Evolutionary conservation across 2,329 filamentous ascomycete species (phyloP), one percentile per base, ranked within the genome.

Genomic region (Aspergillus costaricaensis): DNA sequence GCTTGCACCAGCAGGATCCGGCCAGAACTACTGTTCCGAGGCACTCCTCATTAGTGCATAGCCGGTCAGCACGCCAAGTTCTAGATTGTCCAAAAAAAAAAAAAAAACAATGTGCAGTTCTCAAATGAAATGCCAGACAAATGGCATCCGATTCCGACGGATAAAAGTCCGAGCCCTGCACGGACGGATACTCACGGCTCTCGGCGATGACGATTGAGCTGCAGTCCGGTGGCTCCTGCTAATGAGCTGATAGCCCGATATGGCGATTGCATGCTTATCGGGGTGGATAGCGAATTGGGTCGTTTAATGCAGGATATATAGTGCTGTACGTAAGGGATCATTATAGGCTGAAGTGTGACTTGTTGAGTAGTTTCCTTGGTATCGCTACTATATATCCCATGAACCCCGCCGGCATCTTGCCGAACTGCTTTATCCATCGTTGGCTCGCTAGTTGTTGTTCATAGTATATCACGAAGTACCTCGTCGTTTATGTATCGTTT

Each of bases 131-230:
- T 4, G 23, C 17, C 21, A 49, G 41, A 27, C 25, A 25, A 41
- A 36, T n/a, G 25, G n/a, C 36, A 47, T 15, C 19, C 38, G 25
- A 17, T 21, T 36, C 53, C 53, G 53, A 32, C 53, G 53, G 53
- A 55, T 55, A 17, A 21, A 47, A 41, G 10, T 12, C 8, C 39
- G 23, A 23, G 30, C 23, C 21, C 39, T 27, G 39, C n/a, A 25
- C 41, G 43, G 53, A n/a, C 53, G 53, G 53, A 21, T 55, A 55
- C 19, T 19, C 53, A 47, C 53, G 39, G 53, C 53, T 32, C 27
- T 32, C n/a, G 39, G 27, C 30, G 39, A 32, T 50, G 47, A 50
- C 47, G 47, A 50, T 50, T 47, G 53, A 32, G n/a, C n/a, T 32
- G 14, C 4, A 38, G 38, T 41, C 39, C 39, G 53, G 41, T 39